A percentile compares a stretch with the other conserved stretches of the same genome.
phyloP scores from a whole-genome alignment of 148 eudicot species.

The Beta vulgaris region DNA sequence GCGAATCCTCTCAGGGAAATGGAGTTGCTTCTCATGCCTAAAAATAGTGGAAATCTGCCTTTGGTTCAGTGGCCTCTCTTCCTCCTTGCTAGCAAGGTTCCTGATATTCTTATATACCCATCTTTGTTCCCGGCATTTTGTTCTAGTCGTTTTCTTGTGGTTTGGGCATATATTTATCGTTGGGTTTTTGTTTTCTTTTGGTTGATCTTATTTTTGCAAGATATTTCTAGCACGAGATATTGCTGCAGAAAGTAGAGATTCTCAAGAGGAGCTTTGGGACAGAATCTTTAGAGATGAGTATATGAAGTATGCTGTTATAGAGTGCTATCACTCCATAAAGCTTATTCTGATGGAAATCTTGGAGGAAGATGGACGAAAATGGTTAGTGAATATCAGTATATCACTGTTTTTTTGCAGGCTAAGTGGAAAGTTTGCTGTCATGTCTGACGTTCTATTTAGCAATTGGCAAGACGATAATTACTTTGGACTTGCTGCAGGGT shows the following conservation, averaged over 20 bases:
- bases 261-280: conserved; percentile 84
- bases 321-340: conserved; percentile 65
- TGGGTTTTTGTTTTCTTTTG: neutral
- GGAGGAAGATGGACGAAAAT: conserved; percentile 85
- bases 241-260: conserved; percentile 71
- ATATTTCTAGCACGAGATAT: conserved; percentile 88
- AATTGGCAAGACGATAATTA: conserved; percentile 3
- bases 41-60: conserved; percentile 66
- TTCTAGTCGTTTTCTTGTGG: neutral
- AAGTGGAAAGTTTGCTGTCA: neutral
- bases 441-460: neutral
- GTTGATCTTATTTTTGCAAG: conserved; percentile 31
- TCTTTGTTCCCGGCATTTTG: too few species aligned
- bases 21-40: conserved; percentile 94
- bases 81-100: conserved; percentile 96
- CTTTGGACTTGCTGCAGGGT: conserved; percentile 52
- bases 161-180: neutral
- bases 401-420: neutral
- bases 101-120: conserved; percentile 1
- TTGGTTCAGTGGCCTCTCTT: conserved; percentile 99
- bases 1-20: conserved; percentile 53
- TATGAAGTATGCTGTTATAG: conserved; percentile 94
- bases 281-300: conserved; percentile 85
- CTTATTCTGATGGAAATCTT: conserved; percentile 63
- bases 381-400: conserved; percentile 40